phyloP scores from a whole-genome alignment of 176 grass and related monocot genomes.

The Musa schizocarpa region DNA sequence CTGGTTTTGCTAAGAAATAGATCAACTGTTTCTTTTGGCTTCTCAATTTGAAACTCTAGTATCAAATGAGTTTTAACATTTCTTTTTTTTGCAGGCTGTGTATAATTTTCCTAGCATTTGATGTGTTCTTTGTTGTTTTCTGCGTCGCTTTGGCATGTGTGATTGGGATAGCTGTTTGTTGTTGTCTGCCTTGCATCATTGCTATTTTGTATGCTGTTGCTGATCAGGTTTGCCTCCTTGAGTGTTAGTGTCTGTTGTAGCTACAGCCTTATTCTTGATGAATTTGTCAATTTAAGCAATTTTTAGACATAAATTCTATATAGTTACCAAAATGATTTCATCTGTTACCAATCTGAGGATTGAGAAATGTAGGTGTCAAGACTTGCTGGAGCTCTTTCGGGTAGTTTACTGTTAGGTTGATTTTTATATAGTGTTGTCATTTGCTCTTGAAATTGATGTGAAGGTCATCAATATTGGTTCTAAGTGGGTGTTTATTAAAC shows the following conservation, averaged over 20 bases:
- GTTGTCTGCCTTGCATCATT: constrained; percentile 97
- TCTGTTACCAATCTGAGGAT: too few species aligned
- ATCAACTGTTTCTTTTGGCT: constrained; percentile 8
- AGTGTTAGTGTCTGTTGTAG: neutral
- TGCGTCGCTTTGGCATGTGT: constrained; percentile 88
- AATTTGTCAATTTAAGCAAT: too few species aligned
- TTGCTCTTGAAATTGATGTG: too few species aligned
- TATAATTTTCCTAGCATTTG: constrained; percentile 93
- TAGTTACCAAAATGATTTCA: too few species aligned
- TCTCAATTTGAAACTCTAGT: neutral
- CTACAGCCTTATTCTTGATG: too few species aligned
- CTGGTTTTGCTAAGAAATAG: constrained; percentile 51
- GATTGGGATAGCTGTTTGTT: constrained; percentile 94
- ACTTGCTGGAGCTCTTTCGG: too few species aligned
- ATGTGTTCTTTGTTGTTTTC: constrained; percentile 99
- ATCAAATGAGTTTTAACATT: neutral
- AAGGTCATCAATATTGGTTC: too few species aligned
- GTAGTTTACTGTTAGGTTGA: too few species aligned
- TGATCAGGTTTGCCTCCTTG: constrained; percentile 62
- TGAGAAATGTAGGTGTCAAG: too few species aligned
- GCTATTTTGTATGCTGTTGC: constrained; percentile 91
- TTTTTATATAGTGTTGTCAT: too few species aligned
- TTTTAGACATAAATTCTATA: too few species aligned
- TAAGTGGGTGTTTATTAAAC: too few species aligned
- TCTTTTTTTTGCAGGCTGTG: constrained; percentile 52